Percentiles rank a stretch among this genome's conserved stretches.
phyloP scores from a whole-genome alignment of 768 basidiomycete species.

The Pisolithus albus region DNA sequence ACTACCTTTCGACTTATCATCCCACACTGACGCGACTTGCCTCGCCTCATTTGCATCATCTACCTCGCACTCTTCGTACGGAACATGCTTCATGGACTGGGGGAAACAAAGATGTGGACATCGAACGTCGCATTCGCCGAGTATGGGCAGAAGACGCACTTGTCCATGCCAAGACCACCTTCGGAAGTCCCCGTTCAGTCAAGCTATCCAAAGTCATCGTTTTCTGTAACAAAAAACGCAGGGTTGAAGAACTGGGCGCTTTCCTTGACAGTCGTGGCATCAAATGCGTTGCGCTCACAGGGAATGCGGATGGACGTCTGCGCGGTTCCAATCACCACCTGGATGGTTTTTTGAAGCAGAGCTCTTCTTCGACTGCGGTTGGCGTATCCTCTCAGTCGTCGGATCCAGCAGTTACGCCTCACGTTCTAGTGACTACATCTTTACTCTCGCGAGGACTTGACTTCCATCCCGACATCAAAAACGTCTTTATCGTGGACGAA shows the following conservation, averaged over 20 bases:
- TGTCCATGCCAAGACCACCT: constrained; percentile 19
- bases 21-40: constrained; percentile 65
- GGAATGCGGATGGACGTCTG: constrained; percentile 48
- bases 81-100: constrained; percentile 74
- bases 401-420: constrained; percentile 35
- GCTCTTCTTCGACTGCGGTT: constrained; percentile 1
- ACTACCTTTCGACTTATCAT: constrained; percentile 57
- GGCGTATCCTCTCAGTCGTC: constrained; percentile 8
- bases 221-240: constrained; percentile 74
- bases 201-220: constrained; percentile 64
- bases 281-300: constrained; percentile 58
- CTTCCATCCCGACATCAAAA: constrained; percentile 67
- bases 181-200: constrained; percentile 14
- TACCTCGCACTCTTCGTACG: constrained; percentile 62
- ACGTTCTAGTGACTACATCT: constrained; percentile 83
- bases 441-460: constrained; percentile 87
- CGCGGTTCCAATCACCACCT: constrained; percentile 72
- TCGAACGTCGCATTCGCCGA: constrained; percentile 63
- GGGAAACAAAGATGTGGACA: constrained; percentile 74
- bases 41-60: constrained; percentile 72
- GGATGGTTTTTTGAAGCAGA: constrained; percentile 57
- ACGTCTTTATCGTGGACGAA: constrained; percentile 84
- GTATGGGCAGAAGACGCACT: constrained; percentile 69
- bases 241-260: constrained; percentile 54
- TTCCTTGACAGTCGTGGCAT: constrained; percentile 58